phyloP scores from a whole-genome alignment of 352 stramenopile genomes.

The Pythium utonaiense region DNA sequence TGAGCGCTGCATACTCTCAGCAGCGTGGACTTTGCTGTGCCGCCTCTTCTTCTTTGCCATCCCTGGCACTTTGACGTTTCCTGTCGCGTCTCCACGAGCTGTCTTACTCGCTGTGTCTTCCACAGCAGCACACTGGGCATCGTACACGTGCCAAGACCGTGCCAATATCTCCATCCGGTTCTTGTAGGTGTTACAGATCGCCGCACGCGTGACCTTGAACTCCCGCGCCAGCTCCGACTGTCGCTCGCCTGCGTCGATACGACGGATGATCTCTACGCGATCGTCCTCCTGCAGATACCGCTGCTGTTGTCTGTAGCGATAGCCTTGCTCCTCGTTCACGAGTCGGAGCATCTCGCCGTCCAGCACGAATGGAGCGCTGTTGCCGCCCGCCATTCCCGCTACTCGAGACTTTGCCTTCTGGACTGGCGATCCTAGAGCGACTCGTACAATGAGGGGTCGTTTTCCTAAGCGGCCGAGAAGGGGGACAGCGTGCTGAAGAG shows the following conservation, averaged over 20 bases:
- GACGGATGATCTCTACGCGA: constrained; percentile 24
- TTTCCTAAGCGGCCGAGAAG: too few relatives aligned
- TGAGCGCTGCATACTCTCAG: too few relatives aligned
- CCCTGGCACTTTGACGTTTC: too few relatives aligned
- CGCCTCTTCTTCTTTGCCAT: too few relatives aligned
- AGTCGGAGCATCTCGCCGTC: constrained; percentile 18
- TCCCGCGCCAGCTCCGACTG: constrained; percentile 21
- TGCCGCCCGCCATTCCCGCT: not conserved
- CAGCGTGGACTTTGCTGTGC: too few relatives aligned
- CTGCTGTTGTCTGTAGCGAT: constrained; percentile 16
- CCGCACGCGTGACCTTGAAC: constrained; percentile 22
- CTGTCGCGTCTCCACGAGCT: too few relatives aligned
- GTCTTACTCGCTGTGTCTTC: too few relatives aligned
- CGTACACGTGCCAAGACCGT: constrained; percentile 18
- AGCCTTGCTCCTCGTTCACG: constrained; percentile 20
- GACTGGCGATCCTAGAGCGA: too few relatives aligned
- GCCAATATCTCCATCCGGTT: constrained; percentile 19
- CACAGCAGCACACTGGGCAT: constrained; percentile 8
- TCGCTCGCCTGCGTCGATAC: constrained; percentile 15
- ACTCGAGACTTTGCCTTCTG: too few relatives aligned
- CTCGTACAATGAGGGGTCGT: too few relatives aligned
- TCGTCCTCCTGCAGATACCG: constrained; percentile 26
- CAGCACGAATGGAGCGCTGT: constrained; percentile 3
- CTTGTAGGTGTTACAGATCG: constrained; percentile 27
- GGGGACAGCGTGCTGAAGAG: too few relatives aligned